Evolutionary conservation across 2,329 filamentous ascomycete genomes (phyloP).

Genomic region (Fusarium irregulare): DNA sequence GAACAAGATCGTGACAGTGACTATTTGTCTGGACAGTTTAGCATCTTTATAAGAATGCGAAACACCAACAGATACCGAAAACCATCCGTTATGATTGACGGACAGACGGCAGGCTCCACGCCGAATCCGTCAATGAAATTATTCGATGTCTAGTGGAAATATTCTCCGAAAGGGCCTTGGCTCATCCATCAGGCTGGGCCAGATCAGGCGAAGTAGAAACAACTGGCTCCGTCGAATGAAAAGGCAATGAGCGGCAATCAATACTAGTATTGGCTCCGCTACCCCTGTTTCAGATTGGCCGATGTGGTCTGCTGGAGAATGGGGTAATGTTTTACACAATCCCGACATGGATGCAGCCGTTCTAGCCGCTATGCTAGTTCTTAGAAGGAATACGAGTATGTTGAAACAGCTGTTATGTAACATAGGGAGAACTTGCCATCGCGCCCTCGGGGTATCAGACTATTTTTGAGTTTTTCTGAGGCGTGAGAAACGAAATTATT

Average conservation of each 20-base stretch:
- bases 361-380: neutral
- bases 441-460: too few relatives aligned
- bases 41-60: neutral
- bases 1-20: neutral
- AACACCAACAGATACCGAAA: neutral
- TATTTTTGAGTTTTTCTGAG: too few relatives aligned
- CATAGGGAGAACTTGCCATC: too few relatives aligned
- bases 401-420: neutral
- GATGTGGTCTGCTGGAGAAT: too few relatives aligned
- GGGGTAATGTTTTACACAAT: too few relatives aligned
- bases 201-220: neutral
- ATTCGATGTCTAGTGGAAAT: too few relatives aligned
- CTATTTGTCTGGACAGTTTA: neutral
- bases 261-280: accelerated
- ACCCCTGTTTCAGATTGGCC: too few relatives aligned
- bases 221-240: neutral
- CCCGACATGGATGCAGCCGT: too few relatives aligned
- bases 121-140: too few relatives aligned
- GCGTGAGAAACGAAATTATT: too few relatives aligned
- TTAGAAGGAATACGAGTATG: neutral
- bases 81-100: constrained; percentile 6
- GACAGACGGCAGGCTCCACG: constrained; percentile 9
- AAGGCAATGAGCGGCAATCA: too few relatives aligned
- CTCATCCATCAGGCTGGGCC: neutral
- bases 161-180: neutral